A percentile compares a stretch with the other conserved stretches of the same genome.
These are phyloP conservation scores for Choanephora cucurbitarum DNA, from an alignment of 371 early-diverging fungal genomes.

Conservation along the genomic window DNA sequence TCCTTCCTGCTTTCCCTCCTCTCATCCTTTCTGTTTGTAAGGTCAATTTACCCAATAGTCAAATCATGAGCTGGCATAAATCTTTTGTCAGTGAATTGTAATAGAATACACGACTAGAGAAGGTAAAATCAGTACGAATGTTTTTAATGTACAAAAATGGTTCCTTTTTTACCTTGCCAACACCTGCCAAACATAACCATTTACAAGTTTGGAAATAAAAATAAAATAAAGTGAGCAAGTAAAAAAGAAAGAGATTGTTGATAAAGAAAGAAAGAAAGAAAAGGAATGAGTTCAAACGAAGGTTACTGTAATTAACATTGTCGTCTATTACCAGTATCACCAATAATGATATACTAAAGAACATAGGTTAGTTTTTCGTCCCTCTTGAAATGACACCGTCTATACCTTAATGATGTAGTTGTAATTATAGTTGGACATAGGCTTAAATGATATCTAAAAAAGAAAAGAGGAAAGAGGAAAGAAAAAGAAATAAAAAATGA, in stretches of 20 bases:
- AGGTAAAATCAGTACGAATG: conserved; percentile 4
- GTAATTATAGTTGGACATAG: conserved; percentile 53
- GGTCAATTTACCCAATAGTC: conserved; percentile 72
- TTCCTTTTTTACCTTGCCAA: conserved; percentile 63
- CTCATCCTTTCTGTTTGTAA: too few relatives aligned
- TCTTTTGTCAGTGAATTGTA: conserved; percentile 84
- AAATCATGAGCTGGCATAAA: conserved; percentile 84
- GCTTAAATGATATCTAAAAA: neutral
- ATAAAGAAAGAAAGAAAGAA: too few relatives aligned
- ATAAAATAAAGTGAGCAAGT: too few relatives aligned
- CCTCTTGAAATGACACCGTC: neutral
- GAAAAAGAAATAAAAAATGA: too few relatives aligned
- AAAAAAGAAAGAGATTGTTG: too few relatives aligned
- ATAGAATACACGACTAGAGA: conserved; percentile 72
- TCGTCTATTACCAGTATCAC: conserved; percentile 68
- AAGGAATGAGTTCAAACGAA: too few relatives aligned
- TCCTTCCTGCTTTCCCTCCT: too few relatives aligned
- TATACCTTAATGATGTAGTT: conserved; percentile 59
- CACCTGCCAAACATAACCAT: conserved; percentile 44
- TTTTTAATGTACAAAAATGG: conserved; percentile 5
- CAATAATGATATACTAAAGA: conserved; percentile 75
- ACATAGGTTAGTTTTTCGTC: too few relatives aligned
- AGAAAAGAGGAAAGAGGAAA: too few relatives aligned
- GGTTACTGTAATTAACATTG: neutral
- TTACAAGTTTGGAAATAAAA: too few relatives aligned